These are phyloP conservation scores for Aspergillus olivimuriae DNA, from an alignment of 495 filamentous ascomycete genomes.

Conservation along the genomic window DNA sequence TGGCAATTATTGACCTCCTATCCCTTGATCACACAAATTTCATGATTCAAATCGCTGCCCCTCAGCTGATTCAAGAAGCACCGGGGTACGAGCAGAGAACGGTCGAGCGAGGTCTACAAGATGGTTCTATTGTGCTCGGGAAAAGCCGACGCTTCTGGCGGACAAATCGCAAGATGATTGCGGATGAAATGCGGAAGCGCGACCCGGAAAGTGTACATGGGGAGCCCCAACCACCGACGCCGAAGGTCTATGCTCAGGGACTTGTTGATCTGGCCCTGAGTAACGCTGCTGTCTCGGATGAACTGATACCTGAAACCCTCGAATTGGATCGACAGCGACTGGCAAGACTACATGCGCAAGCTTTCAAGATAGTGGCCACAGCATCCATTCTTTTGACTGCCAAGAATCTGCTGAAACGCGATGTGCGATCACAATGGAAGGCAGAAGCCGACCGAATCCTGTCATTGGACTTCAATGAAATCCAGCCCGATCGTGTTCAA, in stretches of 20 bases:
- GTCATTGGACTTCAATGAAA: slow-evolving; percentile 48
- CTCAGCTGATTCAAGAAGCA: slow-evolving; percentile 74
- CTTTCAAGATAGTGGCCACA: slow-evolving; percentile 70
- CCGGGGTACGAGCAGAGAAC: slow-evolving; percentile 71
- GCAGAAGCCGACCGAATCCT: slow-evolving; percentile 73
- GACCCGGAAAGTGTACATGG: slow-evolving; percentile 62
- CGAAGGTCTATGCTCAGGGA: slow-evolving; percentile 76
- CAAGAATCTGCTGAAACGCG: slow-evolving; percentile 92
- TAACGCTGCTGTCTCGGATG: slow-evolving; percentile 46
- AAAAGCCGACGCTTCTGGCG: slow-evolving; percentile 69
- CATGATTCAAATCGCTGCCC: slow-evolving; percentile 73
- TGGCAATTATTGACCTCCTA: slow-evolving; percentile 82
- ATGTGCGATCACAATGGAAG: slow-evolving; percentile 86
- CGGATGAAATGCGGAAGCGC: slow-evolving; percentile 64
- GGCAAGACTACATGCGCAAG: slow-evolving; percentile 55
- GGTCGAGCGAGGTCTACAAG: slow-evolving; percentile 65
- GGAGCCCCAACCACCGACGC: slow-evolving; percentile 27
- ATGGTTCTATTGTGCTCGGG: slow-evolving; percentile 49
- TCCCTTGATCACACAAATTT: slow-evolving; percentile 97
- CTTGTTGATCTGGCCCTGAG: slow-evolving; percentile 60
- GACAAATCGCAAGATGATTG: slow-evolving; percentile 58
- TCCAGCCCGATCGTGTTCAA: slow-evolving; percentile 58
- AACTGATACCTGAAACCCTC: slow-evolving; percentile 76
- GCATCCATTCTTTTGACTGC: slow-evolving; percentile 81
- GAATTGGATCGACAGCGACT: slow-evolving; percentile 71